Evolutionary conservation across 2,329 filamentous ascomycete species (phyloP).

Genomic region (Alternaria sp.): DNA sequence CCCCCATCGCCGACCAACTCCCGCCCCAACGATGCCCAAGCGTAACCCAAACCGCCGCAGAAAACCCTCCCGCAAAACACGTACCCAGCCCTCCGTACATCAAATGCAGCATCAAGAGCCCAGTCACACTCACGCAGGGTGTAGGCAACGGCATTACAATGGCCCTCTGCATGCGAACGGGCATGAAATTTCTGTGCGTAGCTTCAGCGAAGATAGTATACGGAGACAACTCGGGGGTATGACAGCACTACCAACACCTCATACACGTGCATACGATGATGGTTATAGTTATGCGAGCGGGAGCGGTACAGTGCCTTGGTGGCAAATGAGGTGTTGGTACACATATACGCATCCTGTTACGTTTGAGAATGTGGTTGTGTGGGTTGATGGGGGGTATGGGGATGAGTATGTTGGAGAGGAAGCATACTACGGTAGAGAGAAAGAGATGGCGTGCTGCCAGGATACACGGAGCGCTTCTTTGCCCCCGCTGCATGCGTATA

Average conservation of each 20-base stretch:
- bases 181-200: neutral
- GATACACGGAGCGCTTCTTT: neutral
- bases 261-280: neutral
- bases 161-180: neutral
- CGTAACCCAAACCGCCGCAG: neutral
- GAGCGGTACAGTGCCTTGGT: neutral
- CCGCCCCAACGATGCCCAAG: neutral
- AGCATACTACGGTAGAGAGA: neutral
- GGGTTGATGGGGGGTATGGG: neutral
- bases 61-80: neutral
- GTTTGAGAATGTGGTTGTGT: neutral
- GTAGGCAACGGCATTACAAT: neutral
- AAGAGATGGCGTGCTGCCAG: neutral
- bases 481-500: neutral
- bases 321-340: neutral
- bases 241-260: neutral
- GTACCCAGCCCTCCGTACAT: neutral
- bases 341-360: neutral
- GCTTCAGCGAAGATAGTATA: constrained; percentile 21
- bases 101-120: neutral
- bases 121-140: neutral
- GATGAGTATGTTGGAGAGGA: neutral
- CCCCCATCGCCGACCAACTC: no score
- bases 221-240: constrained; percentile 10
- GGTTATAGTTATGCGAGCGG: neutral